phyloP scores from a whole-genome alignment of 2,329 filamentous ascomycete species.

The Raffaelea arxii region DNA sequence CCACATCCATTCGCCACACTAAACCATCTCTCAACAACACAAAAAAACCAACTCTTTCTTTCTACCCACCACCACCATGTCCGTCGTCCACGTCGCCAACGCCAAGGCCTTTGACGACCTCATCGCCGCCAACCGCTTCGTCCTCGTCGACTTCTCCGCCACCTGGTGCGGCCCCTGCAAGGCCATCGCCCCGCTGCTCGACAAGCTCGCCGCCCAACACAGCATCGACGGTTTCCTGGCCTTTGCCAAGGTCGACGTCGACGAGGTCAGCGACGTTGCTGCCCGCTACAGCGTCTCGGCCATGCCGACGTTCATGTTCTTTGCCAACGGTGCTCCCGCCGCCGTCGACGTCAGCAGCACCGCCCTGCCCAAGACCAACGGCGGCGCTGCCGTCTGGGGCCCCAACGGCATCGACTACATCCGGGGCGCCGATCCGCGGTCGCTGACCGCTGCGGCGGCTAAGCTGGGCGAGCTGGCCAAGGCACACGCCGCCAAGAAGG shows the following conservation, averaged over 20 bases:
- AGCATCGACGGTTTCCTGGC: slow-evolving; percentile 31
- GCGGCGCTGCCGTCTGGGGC: slow-evolving; percentile 1
- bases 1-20: not conserved
- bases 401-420: slow-evolving; percentile 10
- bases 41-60: not conserved
- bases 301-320: slow-evolving; percentile 53
- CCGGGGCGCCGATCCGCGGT: slow-evolving; percentile 17
- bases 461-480: slow-evolving; percentile 14
- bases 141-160: slow-evolving; percentile 48
- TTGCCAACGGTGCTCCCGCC: slow-evolving; percentile 41
- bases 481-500: slow-evolving; percentile 1
- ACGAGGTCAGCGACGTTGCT: slow-evolving; percentile 40
- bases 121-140: slow-evolving; percentile 36
- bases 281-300: slow-evolving; percentile 38
- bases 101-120: slow-evolving; percentile 39
- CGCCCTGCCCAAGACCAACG: slow-evolving; percentile 6
- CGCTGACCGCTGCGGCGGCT: slow-evolving; percentile 11
- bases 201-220: slow-evolving; percentile 32
- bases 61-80: slow-evolving; percentile 5
- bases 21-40: not conserved
- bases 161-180: slow-evolving; percentile 54
- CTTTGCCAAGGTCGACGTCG: slow-evolving; percentile 52
- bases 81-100: slow-evolving; percentile 28
- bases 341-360: slow-evolving; percentile 17
- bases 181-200: slow-evolving; percentile 45